Evolutionary conservation across 345 rosid genomes (phyloP), one percentile per base, ranked within the genome.

Genomic region (Aethionema arabicum): DNA sequence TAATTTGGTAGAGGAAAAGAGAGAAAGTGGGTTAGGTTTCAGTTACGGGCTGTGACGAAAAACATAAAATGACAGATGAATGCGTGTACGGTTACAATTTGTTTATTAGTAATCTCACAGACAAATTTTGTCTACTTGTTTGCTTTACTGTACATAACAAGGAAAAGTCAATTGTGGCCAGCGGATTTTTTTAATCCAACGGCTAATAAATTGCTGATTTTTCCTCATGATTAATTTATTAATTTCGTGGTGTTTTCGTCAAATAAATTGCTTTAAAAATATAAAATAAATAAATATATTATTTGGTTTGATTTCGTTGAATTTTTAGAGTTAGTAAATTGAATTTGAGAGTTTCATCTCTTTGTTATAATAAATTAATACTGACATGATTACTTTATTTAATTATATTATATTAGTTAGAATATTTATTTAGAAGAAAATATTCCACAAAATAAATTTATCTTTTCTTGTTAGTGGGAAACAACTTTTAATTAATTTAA

Each of bases 1-100:
- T 62, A 63, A 69, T 69, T 69, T 61, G 64, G 58, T 56, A 41
- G 40, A 8, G 33, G 67, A 53, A 30, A 43, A 49, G 56, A 48
- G 5, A 43, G 53, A 56, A 9, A 0, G 7, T 40, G 16, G 44
- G 27, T 48, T 55, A 14, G 1, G 65, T 63, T 56, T 49, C 30
- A 2, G 65, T 63, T 50, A 70, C 74, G 32, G 12, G 15, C 69
- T 70, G 74, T 70, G 65, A 70, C 43, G 15, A 40, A 40, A 8
- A 48, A 36, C 16, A 8, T 16, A 12, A 70, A 10, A 56, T 29
- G 8, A 70, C 64, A 57, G 48, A 21, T 11, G 8, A 13, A 48
- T 0, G 13, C 63, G 68, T 63, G 63, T 70, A 70, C 66, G 65
- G 52, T 43, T 59, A 7, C 35, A 31, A 58, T 52, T 49, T 56